Evolutionary conservation across 179 eudicot species (phyloP).

Genomic region (Spergularia azorica): DNA sequence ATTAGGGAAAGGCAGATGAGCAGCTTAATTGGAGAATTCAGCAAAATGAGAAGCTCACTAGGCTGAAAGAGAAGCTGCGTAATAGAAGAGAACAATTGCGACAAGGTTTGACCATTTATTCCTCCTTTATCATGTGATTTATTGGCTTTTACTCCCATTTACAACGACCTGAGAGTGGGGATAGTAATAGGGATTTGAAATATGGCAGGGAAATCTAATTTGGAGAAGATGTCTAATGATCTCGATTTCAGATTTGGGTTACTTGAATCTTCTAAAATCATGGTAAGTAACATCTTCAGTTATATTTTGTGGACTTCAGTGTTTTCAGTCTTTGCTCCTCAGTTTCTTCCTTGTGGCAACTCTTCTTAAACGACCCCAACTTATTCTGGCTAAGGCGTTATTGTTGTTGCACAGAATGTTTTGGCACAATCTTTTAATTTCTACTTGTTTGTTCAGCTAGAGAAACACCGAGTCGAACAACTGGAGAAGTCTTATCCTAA

Average conservation of each 20-base stretch:
- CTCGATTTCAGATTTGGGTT: conserved; percentile 57
- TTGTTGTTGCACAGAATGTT: neutral
- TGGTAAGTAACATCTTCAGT: conserved; percentile 38
- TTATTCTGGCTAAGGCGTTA: neutral
- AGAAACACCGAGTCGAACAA: conserved; percentile 73
- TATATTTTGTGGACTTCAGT: conserved; percentile 5
- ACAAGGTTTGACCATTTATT: conserved; percentile 52
- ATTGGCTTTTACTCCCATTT: neutral
- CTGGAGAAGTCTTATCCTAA: conserved; percentile 92
- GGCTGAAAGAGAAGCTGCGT: conserved; percentile 72
- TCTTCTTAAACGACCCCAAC: neutral
- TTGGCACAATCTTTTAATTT: neutral
- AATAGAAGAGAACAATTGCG: conserved; percentile 51
- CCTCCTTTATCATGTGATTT: conserved; percentile 9
- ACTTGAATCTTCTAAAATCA: conserved; percentile 69
- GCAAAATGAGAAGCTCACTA: conserved; percentile 71
- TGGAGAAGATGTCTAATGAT: conserved; percentile 71
- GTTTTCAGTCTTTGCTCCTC: neutral
- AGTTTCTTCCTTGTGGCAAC: neutral
- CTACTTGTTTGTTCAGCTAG: conserved; percentile 57
- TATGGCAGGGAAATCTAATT: conserved; percentile 65
- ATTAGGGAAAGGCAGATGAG: conserved; percentile 87
- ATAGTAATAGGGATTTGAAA: neutral
- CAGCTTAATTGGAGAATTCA: conserved; percentile 79
- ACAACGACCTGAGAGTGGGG: neutral